Base-by-base conservation (phyloP, 345 rosid genomes). In the Lagerstroemia speciosa region DNA sequence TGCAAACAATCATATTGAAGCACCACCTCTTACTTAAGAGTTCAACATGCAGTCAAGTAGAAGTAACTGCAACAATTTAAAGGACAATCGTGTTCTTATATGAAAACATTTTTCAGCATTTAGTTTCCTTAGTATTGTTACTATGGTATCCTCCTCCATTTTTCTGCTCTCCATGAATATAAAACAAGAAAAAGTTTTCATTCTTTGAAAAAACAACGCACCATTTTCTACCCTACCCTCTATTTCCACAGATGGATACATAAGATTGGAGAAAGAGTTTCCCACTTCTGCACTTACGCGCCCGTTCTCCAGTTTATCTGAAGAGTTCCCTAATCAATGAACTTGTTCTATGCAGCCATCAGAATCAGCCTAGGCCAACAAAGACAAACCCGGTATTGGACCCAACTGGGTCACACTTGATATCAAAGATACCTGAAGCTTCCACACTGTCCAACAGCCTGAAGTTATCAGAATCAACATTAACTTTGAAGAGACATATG, bases 291-390 rank as follows among this genome's bases (percentile, higher is more conserved):
- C 32, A 48, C 30, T 32, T 20, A 36, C 66, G 76, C 81, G 79
- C 41, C 32, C 71, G 40, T 75, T 62, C 64, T 65, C 67, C 3
- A 61, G n/a, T 53, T 69, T 77, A 48, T 74, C 74, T 24, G 52
- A 66, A 70, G 69, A 58, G 55, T 69, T 62, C 72, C 82, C 80
- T 8, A 84, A 68, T 38, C 78, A 67, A 73, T 85, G 81, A 73
- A 87, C 78, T 70, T n/a, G n/a, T n/a, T 81, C 83, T 78, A 91
- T 77, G 80, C 65, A 83, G 4, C 97, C 97, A 70, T 83, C 89
- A 29, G 93, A 93, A 73, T 87, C 95, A 69, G 89, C 88, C 67
- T 84, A 89, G 70, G 91, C 89, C 75, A 91, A 85, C 37, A 82
- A 64, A 58, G 87, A 78, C 75, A 17, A 50, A 2, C 36, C 73